Percentiles rank a stretch among this genome's conserved stretches.
These are phyloP conservation scores for Conticribra guillardii DNA, from an alignment of 108 stramenopile genomes.

Conservation along the genomic window DNA sequence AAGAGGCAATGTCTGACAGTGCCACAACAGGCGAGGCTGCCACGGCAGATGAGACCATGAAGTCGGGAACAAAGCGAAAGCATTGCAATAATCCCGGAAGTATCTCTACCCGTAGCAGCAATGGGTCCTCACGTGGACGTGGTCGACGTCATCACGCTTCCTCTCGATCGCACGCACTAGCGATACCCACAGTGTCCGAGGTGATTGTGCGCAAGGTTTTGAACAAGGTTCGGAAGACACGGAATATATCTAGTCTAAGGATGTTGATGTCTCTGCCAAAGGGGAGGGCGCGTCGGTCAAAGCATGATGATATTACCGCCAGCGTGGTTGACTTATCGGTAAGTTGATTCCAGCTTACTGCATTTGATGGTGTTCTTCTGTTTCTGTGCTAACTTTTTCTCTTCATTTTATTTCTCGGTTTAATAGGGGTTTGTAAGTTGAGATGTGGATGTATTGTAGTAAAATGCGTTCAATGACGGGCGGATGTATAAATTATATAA, in stretches of 20 bases:
- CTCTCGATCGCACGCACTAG: constrained; percentile 37
- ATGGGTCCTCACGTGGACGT: constrained; percentile 52
- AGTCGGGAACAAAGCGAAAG: constrained; percentile 47
- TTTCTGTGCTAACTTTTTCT: too few relatives aligned
- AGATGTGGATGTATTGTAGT: too few relatives aligned
- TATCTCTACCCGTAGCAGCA: constrained; percentile 45
- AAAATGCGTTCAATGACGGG: too few relatives aligned
- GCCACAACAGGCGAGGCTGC: constrained; percentile 35
- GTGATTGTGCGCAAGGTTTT: constrained; percentile 82
- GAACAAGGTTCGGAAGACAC: constrained; percentile 82
- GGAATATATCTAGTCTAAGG: constrained; percentile 79
- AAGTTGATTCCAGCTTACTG: too few relatives aligned
- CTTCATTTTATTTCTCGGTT: too few relatives aligned
- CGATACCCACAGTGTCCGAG: constrained; percentile 71
- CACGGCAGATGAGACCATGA: constrained; percentile 33
- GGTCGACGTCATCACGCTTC: constrained; percentile 29
- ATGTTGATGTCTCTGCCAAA: constrained; percentile 82
- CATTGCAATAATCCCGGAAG: constrained; percentile 24
- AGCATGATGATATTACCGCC: constrained; percentile 90
- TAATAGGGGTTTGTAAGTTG: too few relatives aligned
- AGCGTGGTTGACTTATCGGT: constrained; percentile 79
- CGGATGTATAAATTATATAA: too few relatives aligned
- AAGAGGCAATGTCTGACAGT: constrained; percentile 6
- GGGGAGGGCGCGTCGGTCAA: constrained; percentile 79
- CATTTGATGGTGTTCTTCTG: too few relatives aligned